phyloP scores from a whole-genome alignment of 23 red algal species.

The Chondrus crispus region DNA sequence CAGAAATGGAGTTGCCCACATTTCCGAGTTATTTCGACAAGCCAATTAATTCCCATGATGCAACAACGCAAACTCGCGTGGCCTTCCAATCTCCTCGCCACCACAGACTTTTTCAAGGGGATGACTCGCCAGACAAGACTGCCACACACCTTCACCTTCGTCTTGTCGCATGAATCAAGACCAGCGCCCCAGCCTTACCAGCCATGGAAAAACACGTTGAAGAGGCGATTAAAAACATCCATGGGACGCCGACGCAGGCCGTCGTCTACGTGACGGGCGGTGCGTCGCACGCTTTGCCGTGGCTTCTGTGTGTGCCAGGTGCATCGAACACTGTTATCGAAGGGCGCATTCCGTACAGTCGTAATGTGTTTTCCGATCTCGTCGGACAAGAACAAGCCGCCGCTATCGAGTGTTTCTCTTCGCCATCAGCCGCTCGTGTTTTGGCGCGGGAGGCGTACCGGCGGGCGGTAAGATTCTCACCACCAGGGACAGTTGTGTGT shows the following conservation, averaged over 20 bases:
- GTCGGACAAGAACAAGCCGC: constrained; percentile 5
- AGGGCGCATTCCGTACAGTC: constrained; percentile 47
- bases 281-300: constrained; percentile 35
- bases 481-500: constrained; percentile 29
- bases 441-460: constrained; percentile 48
- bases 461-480: constrained; percentile 40
- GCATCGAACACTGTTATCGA: constrained; percentile 62
- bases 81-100: too few relatives aligned
- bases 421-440: constrained; percentile 21
- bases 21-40: too few relatives aligned
- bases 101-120: too few relatives aligned
- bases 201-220: constrained; percentile 47
- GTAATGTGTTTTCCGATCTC: background rate
- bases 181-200: background rate
- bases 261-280: constrained; percentile 61
- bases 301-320: constrained; percentile 61
- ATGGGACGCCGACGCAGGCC: constrained; percentile 23
- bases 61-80: too few relatives aligned
- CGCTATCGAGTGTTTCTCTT: constrained; percentile 15
- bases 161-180: too few relatives aligned
- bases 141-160: too few relatives aligned
- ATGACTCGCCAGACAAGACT: too few relatives aligned
- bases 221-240: constrained; percentile 47
- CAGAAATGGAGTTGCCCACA: too few relatives aligned
- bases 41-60: too few relatives aligned